These are phyloP conservation scores for Cyclocybe aegerita DNA, from an alignment of 768 basidiomycete genomes.

Conservation along the genomic window DNA sequence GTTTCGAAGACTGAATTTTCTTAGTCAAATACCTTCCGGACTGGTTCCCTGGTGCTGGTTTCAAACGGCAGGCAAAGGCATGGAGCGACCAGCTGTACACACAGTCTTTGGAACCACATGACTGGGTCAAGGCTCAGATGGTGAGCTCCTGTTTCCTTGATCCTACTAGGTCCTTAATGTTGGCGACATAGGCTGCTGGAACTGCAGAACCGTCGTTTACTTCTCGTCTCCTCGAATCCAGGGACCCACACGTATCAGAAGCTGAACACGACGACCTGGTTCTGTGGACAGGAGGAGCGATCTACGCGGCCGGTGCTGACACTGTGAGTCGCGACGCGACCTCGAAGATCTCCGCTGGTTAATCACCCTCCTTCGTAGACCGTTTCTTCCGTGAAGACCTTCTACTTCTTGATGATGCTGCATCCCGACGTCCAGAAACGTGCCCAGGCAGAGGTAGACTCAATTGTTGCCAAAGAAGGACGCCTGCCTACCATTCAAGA, in stretches of 20 bases:
- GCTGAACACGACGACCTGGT: background rate
- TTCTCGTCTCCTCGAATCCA: constrained; percentile 19
- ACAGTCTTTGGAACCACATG: constrained; percentile 36
- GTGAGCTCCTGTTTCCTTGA: constrained; percentile 18
- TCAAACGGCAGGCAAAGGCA: constrained; percentile 27
- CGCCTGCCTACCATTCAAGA: constrained; percentile 31
- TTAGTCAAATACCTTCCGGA: constrained; percentile 33
- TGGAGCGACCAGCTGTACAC: constrained; percentile 18
- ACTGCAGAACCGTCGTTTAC: constrained; percentile 30
- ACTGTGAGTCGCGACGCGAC: background rate
- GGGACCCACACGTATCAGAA: background rate
- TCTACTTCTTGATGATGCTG: constrained; percentile 33
- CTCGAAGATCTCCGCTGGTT: too few relatives aligned
- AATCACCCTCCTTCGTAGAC: constrained; percentile 19
- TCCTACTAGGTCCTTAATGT: background rate
- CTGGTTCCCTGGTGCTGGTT: constrained; percentile 39
- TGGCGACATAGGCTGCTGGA: constrained; percentile 27
- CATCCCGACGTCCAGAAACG: constrained; percentile 33
- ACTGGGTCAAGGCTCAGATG: constrained; percentile 45
- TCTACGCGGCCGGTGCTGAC: constrained; percentile 2
- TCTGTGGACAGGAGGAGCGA: constrained; percentile 1
- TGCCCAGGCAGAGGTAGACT: constrained; percentile 35
- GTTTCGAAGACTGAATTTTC: background rate
- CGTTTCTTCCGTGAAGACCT: constrained; percentile 26
- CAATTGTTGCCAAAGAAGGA: constrained; percentile 22